Evolutionary conservation across 768 basidiomycete species (phyloP), one percentile per base, ranked within the genome.

Genomic region (Russula vinacea): DNA sequence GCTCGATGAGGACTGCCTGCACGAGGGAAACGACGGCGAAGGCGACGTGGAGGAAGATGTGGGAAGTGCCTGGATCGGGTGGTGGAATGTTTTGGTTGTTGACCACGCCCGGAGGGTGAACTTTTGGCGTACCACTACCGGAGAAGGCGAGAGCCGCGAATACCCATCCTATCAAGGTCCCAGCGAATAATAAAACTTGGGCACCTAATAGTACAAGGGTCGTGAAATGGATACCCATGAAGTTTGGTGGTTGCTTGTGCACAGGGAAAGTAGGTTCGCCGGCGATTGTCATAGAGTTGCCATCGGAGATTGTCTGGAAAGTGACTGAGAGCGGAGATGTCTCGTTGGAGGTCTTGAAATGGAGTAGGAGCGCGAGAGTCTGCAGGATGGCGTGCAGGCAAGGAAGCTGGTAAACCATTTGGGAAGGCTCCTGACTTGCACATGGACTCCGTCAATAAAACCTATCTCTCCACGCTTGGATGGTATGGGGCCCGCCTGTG

Each of bases 401-500:
- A 11, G 13, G 24, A 45, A 54, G 45, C 22, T 32, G 32, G 19
- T 37, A 42, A 19, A 37, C 58, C 19, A 7, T 13, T 71, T 49
- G 66, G 44, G 3, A 14, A 14, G 19, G 32, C 53, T 61, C 64
- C 58, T 56, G 64, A 62, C 69, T 66, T 39, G 59, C 35, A 67
- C 72, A 60, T 77, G 77, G 24, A 76, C 58, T 13, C 74, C 77
- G 58, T 84, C 84, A 33, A 76, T 63, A 70, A 77, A 89, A 24
- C 87, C 87, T 58, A 89, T 84, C 70, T 88, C 87, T 32, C 86
- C 88, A 22, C 80, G 78, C 72, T 88, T 88, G 50, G 71, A 72
- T 58, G 87, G 87, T 70, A 87, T 75, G 59, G 86, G 85, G 49
- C 78, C 85, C 69, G 85, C 85, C 77, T 87, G 78, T 60, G 75